phyloP scores from a whole-genome alignment of 805 yeast species.

The Pichia membranifaciens region DNA sequence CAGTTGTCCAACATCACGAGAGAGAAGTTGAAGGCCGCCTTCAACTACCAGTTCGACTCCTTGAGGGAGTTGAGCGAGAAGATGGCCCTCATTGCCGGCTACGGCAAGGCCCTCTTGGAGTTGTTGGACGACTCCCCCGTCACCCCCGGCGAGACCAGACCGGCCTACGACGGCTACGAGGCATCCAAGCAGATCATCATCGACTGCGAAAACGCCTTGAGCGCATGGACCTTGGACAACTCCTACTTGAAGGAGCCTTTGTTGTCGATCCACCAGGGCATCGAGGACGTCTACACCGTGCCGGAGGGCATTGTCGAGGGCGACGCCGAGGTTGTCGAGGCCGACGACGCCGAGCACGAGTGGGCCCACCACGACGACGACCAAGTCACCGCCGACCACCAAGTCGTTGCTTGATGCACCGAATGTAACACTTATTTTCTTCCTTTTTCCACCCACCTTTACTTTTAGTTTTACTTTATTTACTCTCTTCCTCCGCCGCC shows the following conservation, averaged over 20 bases:
- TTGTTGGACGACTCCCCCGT: conserved; percentile 94
- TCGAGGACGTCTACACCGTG: conserved; percentile 57
- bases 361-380: conserved; percentile 17
- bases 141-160: conserved; percentile 98
- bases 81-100: conserved; percentile 94
- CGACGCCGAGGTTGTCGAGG: conserved; percentile 24
- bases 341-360: conserved; percentile 17
- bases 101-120: conserved; percentile 96
- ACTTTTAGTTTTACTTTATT: background rate
- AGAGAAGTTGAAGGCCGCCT: conserved; percentile 95
- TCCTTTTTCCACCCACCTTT: background rate
- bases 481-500: background rate
- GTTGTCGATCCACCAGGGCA: conserved; percentile 52
- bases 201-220: conserved; percentile 93
- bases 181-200: conserved; percentile 96
- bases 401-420: conserved; percentile 6
- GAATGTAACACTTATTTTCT: background rate
- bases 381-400: conserved; percentile 10
- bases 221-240: conserved; percentile 93
- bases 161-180: conserved; percentile 96
- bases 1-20: conserved; percentile 97
- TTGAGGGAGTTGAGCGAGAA: conserved; percentile 93
- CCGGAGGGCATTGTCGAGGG: conserved; percentile 44
- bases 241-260: conserved; percentile 87
- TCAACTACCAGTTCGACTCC: conserved; percentile 94